These are phyloP conservation scores for Chlorella vulgaris DNA, from an alignment of 139 green algal genomes.

Conservation along the genomic window DNA sequence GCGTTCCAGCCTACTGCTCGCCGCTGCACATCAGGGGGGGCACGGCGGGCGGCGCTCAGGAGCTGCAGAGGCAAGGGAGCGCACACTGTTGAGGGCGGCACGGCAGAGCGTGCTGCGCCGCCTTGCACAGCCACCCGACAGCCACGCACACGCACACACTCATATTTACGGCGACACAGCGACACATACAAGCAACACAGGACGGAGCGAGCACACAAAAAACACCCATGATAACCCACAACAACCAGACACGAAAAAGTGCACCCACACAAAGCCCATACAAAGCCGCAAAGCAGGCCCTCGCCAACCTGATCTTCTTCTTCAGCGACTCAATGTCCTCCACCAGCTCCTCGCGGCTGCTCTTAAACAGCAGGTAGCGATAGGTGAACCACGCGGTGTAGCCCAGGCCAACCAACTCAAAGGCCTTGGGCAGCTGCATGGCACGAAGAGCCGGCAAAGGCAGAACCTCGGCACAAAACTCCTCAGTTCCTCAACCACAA, in stretches of 20 bases:
- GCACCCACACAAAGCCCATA: neutral
- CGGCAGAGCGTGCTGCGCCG: too few species aligned
- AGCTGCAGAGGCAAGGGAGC: neutral
- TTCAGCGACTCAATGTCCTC: constrained; percentile 94
- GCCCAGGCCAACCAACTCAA: constrained; percentile 96
- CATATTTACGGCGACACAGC: neutral
- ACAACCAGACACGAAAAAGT: neutral
- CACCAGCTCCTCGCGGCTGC: constrained; percentile 91
- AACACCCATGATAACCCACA: neutral
- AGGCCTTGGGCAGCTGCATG: constrained; percentile 93
- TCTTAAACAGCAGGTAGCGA: constrained; percentile 99
- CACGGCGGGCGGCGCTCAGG: neutral
- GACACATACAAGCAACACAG: neutral
- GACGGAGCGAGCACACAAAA: neutral
- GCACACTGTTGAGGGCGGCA: too few species aligned
- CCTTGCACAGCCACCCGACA: too few species aligned
- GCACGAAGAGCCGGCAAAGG: neutral
- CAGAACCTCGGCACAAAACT: neutral
- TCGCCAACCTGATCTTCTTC: constrained; percentile 88
- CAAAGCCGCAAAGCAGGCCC: too few species aligned
- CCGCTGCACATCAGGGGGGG: constrained; percentile 7
- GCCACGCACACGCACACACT: neutral
- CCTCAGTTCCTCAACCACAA: neutral
- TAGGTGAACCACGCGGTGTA: constrained; percentile 99
- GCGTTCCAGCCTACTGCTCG: constrained; percentile 16